Evolutionary conservation across 2,329 filamentous ascomycete genomes (phyloP), one percentile per base, ranked within the genome.

Genomic region (Rachicladosporium sp.): DNA sequence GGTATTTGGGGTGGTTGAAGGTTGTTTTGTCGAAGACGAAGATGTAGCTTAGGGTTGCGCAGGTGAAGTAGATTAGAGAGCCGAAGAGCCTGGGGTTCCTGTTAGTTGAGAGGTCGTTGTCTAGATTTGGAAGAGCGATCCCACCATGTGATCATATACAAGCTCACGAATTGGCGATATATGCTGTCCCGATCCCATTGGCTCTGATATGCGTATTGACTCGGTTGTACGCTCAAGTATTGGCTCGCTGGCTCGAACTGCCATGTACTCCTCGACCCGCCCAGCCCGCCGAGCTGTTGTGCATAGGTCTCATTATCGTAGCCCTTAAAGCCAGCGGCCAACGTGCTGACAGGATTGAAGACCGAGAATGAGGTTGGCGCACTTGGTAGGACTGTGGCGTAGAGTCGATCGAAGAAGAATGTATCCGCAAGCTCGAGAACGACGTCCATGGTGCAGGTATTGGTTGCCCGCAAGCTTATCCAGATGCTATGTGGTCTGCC

Each of bases 11-110:
- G 61, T 96, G 89, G 38, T 85, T 70, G 64, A 89, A 78, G 33
- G 84, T 91, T 32, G 77, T 74, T 64, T 95, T 91, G 65, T 95
- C 88, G 67, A 94, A 95, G 57, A 95, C 71, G 65, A 94, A 81
- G 55, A 80, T 54, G 65, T 93, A 96, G 10, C 87, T 94, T 11
- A 93, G 69, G 4, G 79, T 72, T 3, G 88, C 83, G 57, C 85
- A 86, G 48, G 84, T 53, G 61, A 89, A 94, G 71, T 95, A 96
- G 41, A 91, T 69, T 35, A 87, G 48, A 29, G 88, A 63, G 40
- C 88, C 89, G 54, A 93, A 93, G 51, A 94, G 60, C 80, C 88
- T 95, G 54, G 15, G 13, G 13, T 23, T 35, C 6, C 29, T 36
- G 46, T 43, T 44, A 45, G 42, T 38, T 7, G 21, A 8, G 3